Percentiles rank a stretch among this genome's conserved stretches.
Evolutionary conservation across 768 basidiomycete species (phyloP).

Genomic region (Suillus cothurnatus): DNA sequence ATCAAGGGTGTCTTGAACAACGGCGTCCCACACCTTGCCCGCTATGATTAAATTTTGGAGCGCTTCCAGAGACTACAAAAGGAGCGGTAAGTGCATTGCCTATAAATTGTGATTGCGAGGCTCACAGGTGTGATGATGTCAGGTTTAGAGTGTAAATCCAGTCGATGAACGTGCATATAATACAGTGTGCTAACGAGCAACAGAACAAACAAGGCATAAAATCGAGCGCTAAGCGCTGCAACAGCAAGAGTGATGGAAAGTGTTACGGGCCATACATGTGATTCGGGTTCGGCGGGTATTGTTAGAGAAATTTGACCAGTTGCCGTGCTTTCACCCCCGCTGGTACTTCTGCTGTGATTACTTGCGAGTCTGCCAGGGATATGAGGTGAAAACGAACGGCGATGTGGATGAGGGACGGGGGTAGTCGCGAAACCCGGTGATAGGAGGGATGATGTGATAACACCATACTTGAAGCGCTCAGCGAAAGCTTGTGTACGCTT

Average conservation of each 20-base stretch:
- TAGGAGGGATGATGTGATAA: constrained; percentile 80
- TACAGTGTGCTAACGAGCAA: constrained; percentile 41
- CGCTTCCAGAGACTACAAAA: constrained; percentile 58
- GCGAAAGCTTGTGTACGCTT: constrained; percentile 53
- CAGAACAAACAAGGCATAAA: constrained; percentile 43
- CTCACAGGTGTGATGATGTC: constrained; percentile 59
- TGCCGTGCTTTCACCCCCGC: constrained; percentile 32
- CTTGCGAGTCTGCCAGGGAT: constrained; percentile 49
- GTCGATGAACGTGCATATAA: constrained; percentile 41
- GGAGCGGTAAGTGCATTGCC: constrained; percentile 1
- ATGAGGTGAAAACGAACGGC: constrained; percentile 37
- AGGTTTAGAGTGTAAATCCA: constrained; percentile 35
- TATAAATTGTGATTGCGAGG: constrained; percentile 14
- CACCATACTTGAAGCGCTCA: constrained; percentile 83
- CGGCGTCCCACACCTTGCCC: constrained; percentile 73
- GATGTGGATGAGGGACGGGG: constrained; percentile 28
- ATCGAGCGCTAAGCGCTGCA: constrained; percentile 45
- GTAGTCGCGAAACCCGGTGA: constrained; percentile 54
- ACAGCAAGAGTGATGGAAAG: constrained; percentile 40
- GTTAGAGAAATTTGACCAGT: constrained; percentile 28
- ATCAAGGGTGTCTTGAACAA: constrained; percentile 67
- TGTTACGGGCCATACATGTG: constrained; percentile 41
- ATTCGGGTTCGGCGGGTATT: constrained; percentile 37
- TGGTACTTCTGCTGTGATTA: constrained; percentile 45
- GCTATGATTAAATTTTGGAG: constrained; percentile 69